A percentile compares a stretch with the other conserved stretches of the same genome.
phyloP scores from a whole-genome alignment of 345 rosid genomes.

The Sonneratia caseolaris region DNA sequence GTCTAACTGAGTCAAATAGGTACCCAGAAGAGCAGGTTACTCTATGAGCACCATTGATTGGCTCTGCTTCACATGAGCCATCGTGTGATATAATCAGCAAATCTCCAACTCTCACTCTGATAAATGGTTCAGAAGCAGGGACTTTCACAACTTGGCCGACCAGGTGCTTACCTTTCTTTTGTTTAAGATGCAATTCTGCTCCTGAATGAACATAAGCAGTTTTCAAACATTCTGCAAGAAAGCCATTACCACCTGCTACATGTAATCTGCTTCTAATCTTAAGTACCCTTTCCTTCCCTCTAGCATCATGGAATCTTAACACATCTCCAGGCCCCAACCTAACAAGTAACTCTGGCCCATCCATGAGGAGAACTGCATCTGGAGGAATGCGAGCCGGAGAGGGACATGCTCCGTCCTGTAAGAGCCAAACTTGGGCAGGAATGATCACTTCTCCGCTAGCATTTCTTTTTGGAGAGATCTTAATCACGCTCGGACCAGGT shows the following conservation, averaged over 20 bases:
- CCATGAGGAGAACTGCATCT: constrained; percentile 35
- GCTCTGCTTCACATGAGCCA: constrained; percentile 14
- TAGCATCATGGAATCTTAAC: constrained; percentile 38
- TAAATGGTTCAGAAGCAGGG: constrained; percentile 39
- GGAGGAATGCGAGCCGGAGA: constrained; percentile 46
- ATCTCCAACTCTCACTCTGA: constrained; percentile 54
- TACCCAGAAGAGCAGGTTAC: constrained; percentile 47
- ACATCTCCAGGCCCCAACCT: constrained; percentile 39
- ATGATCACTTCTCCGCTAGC: constrained; percentile 40
- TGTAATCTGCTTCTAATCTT: constrained; percentile 33
- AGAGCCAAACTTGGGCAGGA: constrained; percentile 56
- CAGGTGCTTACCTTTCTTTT: constrained; percentile 38
- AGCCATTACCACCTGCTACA: constrained; percentile 44
- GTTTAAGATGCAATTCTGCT: constrained; percentile 29
- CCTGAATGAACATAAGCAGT: constrained; percentile 54
- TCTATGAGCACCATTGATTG: constrained; percentile 29
- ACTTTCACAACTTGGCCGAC: constrained; percentile 44
- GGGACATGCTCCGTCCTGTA: constrained; percentile 36
- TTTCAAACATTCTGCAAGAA: constrained; percentile 40
- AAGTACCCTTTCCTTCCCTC: constrained; percentile 48
- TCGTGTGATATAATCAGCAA: constrained; percentile 41
- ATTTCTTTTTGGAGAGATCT: constrained; percentile 48
- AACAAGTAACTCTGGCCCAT: constrained; percentile 31
- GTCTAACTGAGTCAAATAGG: constrained; percentile 52
- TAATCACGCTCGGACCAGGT: constrained; percentile 52